phyloP scores from a whole-genome alignment of 2,329 filamentous ascomycete species.

The Neonectria ditissima region DNA sequence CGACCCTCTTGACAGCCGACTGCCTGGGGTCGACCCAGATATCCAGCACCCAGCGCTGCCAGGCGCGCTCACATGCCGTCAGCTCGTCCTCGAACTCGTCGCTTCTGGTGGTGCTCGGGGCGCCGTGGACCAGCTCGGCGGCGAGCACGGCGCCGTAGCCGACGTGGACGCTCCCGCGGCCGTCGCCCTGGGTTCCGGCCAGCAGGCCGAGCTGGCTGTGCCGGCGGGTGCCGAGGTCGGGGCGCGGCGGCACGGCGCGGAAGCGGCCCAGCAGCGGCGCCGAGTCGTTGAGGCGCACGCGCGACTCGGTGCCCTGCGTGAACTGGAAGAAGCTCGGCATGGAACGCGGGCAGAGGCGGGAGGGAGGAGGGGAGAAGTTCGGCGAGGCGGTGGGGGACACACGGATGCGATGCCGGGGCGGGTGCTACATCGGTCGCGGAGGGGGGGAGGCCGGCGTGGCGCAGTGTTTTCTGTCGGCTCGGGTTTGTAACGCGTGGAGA shows the following conservation, averaged over 20 bases:
- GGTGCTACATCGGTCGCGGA: conserved; percentile 33
- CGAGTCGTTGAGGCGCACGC: conserved; percentile 63
- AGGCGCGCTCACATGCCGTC: conserved; percentile 49
- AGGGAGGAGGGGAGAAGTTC: conserved; percentile 4
- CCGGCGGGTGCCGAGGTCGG: conserved; percentile 44
- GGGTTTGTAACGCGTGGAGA: background rate
- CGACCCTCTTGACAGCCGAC: conserved; percentile 66
- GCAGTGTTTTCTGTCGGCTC: background rate
- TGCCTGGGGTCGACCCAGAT: conserved; percentile 73
- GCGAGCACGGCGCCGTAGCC: conserved; percentile 67
- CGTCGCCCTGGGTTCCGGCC: conserved; percentile 48
- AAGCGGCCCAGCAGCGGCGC: conserved; percentile 74
- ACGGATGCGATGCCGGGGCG: conserved; percentile 11
- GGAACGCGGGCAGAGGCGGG: conserved; percentile 23
- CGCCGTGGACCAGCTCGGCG: conserved; percentile 53
- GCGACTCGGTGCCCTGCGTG: conserved; percentile 72
- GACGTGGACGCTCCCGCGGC: conserved; percentile 66
- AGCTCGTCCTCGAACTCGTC: conserved; percentile 52
- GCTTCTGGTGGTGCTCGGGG: conserved; percentile 32
- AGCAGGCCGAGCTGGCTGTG: conserved; percentile 56
- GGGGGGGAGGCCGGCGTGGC: background rate
- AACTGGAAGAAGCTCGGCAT: conserved; percentile 78
- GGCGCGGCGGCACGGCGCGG: conserved; percentile 68
- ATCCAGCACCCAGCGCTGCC: conserved; percentile 58
- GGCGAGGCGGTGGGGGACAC: background rate